These are phyloP conservation scores for Gryganskiella cystojenkinii DNA, from an alignment of 192 early-diverging fungal species.

Conservation along the genomic window DNA sequence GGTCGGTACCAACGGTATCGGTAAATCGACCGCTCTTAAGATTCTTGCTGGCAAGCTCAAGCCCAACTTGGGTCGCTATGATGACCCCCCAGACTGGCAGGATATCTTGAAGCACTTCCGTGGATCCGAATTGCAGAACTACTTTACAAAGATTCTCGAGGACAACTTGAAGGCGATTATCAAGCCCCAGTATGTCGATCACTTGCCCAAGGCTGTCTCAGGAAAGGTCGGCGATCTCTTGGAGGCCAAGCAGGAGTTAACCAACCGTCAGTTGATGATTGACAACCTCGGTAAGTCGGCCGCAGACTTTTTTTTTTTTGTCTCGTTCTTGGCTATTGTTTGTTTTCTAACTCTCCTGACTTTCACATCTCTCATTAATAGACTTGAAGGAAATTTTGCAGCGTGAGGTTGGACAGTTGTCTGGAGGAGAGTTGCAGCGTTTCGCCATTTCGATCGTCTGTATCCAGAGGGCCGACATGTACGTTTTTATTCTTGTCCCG, in stretches of 20 bases:
- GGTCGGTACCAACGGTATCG: conserved; percentile 97
- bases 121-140: conserved; percentile 97
- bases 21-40: conserved; percentile 95
- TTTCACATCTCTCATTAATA: conserved; percentile 25
- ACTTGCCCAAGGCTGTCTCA: conserved; percentile 82
- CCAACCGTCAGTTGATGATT: conserved; percentile 82
- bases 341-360: neutral
- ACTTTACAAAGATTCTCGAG: conserved; percentile 97
- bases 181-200: conserved; percentile 97
- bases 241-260: conserved; percentile 72
- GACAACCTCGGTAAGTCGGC: conserved; percentile 71
- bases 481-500: conserved; percentile 40
- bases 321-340: neutral
- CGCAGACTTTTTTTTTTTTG: too few species aligned
- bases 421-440: conserved; percentile 97
- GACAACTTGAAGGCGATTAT: conserved; percentile 95
- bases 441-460: conserved; percentile 92
- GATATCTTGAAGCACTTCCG: conserved; percentile 97
- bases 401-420: conserved; percentile 87
- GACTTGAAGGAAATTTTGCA: conserved; percentile 86
- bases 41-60: conserved; percentile 93
- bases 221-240: conserved; percentile 84
- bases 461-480: conserved; percentile 91
- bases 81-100: conserved; percentile 92
- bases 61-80: conserved; percentile 93